Percentiles rank a stretch among this genome's conserved stretches.
Conservation (phyloP, 148 eudicot genomes). For the Suaeda aralocaspica region DNA sequence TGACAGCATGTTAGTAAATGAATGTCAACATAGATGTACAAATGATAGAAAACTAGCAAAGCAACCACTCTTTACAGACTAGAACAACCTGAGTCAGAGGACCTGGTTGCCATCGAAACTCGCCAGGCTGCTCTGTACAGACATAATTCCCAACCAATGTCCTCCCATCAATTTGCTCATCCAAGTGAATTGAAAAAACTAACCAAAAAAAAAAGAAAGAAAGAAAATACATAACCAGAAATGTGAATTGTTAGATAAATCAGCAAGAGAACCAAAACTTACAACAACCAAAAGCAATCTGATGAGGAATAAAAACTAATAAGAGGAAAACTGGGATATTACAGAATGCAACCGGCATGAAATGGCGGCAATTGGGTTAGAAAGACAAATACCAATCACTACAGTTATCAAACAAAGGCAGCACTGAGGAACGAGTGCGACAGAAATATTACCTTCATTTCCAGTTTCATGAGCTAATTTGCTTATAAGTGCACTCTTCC, state of each 20-base stretch:
- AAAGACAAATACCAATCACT: no score
- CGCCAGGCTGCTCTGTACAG: conserved; percentile 92
- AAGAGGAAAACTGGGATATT: no score
- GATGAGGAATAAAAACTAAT: no score
- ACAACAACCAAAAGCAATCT: no score
- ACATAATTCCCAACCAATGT: conserved; percentile 88
- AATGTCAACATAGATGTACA: conserved; percentile 7
- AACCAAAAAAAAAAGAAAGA: conserved; percentile 13
- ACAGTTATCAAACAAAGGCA: no score
- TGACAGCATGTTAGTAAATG: background rate
- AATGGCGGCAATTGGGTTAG: no score
- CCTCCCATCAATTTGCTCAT: conserved; percentile 96
- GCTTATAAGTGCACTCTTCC: conserved; percentile 76
- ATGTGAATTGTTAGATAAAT: background rate
- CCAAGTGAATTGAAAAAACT: conserved; percentile 93
- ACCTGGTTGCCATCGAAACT: conserved; percentile 99
- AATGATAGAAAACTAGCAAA: background rate
- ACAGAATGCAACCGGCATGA: no score
- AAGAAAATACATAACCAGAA: background rate
- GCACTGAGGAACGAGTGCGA: background rate
- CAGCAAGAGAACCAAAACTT: no score
- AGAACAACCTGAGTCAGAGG: conserved; percentile 82
- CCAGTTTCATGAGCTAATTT: conserved; percentile 62
- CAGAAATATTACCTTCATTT: conserved; percentile 48
- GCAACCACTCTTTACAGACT: background rate